Conservation (phyloP, 2,329 filamentous ascomycete species). For the Penicillium polonicum region DNA sequence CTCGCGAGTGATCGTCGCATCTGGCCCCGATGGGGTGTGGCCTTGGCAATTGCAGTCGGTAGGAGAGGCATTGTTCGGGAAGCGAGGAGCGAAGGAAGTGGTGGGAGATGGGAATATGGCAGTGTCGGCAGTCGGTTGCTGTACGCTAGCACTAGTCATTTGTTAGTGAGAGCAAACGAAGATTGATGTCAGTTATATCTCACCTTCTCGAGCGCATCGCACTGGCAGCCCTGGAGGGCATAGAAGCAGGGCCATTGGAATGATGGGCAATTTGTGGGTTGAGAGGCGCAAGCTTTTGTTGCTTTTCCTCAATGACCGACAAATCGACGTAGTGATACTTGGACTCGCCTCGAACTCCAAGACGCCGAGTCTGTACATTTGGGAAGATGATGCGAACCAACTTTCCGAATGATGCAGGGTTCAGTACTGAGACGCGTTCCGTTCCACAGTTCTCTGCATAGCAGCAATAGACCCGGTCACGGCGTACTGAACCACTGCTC, state of each 20-base stretch:
- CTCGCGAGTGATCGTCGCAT: slow-evolving; percentile 36
- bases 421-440: slow-evolving; percentile 89
- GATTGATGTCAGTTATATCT: not conserved
- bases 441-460: slow-evolving; percentile 92
- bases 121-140: slow-evolving; percentile 38
- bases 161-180: slow-evolving; percentile 13
- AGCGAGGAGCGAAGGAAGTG: slow-evolving; percentile 37
- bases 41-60: slow-evolving; percentile 34
- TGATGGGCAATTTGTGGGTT: slow-evolving; percentile 28
- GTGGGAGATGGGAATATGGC: slow-evolving; percentile 43
- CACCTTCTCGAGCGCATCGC: slow-evolving; percentile 34
- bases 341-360: slow-evolving; percentile 92
- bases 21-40: slow-evolving; percentile 26
- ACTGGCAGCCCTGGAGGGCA: slow-evolving; percentile 28
- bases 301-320: slow-evolving; percentile 48
- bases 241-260: slow-evolving; percentile 16
- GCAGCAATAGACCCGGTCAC: slow-evolving; percentile 90
- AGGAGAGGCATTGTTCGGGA: slow-evolving; percentile 23
- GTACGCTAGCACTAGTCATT: slow-evolving; percentile 29
- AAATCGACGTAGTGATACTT: slow-evolving; percentile 85
- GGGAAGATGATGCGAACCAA: slow-evolving; percentile 95
- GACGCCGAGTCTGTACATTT: slow-evolving; percentile 83
- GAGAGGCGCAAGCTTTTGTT: slow-evolving; percentile 33
- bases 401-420: slow-evolving; percentile 96
- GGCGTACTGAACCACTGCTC: slow-evolving; percentile 68